Percentiles rank a stretch among this genome's conserved stretches.
Evolutionary conservation across 345 rosid species (phyloP).

Genomic region (Populus euphratica): DNA sequence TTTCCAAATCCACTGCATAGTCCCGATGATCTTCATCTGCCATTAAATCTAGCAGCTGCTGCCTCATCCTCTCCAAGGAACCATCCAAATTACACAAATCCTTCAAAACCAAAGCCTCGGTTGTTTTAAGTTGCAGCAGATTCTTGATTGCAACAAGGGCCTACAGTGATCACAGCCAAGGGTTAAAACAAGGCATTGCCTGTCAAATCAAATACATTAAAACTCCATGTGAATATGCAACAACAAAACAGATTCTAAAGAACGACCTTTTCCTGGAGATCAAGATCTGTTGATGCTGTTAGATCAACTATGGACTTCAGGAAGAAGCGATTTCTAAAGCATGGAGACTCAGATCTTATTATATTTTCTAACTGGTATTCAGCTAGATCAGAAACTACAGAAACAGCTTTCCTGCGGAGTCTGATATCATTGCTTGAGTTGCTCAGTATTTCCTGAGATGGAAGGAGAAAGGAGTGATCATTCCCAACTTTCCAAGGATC

Average conservation of each 20-base stretch:
- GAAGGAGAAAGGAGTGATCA: constrained; percentile 14
- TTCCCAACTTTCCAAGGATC: neutral
- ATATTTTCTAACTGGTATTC: constrained; percentile 54
- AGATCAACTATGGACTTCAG: constrained; percentile 79
- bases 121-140: constrained; percentile 61
- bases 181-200: constrained; percentile 1
- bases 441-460: constrained; percentile 55
- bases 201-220: neutral
- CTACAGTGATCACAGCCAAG: constrained; percentile 32
- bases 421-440: constrained; percentile 57
- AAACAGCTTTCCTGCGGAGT: constrained; percentile 68
- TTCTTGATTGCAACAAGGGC: constrained; percentile 71
- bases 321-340: constrained; percentile 52
- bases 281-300: constrained; percentile 55
- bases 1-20: constrained; percentile 62
- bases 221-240: neutral
- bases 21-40: constrained; percentile 58
- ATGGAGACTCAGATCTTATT: constrained; percentile 41
- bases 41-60: constrained; percentile 56
- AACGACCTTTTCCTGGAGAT: constrained; percentile 87
- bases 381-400: constrained; percentile 70
- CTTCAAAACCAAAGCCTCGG: constrained; percentile 55
- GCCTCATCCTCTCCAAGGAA: constrained; percentile 64
- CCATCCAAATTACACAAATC: constrained; percentile 67
- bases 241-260: neutral